Conservation (phyloP, 345 rosid species). For the Clausena lansium region DNA sequence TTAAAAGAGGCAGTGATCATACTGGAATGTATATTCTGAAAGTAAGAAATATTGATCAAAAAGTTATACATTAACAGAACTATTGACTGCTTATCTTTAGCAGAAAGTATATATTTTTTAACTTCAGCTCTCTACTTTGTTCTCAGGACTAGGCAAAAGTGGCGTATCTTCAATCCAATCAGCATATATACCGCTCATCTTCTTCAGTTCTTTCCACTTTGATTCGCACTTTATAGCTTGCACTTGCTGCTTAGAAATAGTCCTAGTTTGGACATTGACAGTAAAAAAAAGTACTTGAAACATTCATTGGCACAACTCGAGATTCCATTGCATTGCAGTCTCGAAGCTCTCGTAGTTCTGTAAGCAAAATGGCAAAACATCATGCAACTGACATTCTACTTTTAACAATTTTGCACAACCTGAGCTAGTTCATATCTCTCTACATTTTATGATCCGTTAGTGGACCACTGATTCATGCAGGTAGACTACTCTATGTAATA, state of each 20-base stretch:
- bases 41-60: no score
- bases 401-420: no score
- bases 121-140: neutral
- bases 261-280: neutral
- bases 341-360: slow-evolving; percentile 12
- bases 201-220: slow-evolving; percentile 9
- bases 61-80: no score
- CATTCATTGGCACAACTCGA: slow-evolving; percentile 1
- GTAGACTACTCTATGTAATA: no score
- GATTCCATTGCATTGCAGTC: neutral
- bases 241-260: neutral
- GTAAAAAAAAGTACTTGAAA: neutral
- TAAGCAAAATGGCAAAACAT: neutral
- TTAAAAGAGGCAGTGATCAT: neutral
- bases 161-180: slow-evolving; percentile 22
- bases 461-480: no score
- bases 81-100: no score
- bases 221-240: neutral
- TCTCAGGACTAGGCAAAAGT: no score
- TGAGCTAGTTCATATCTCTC: no score
- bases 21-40: no score
- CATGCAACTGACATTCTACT: neutral
- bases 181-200: slow-evolving; percentile 24
- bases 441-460: no score
- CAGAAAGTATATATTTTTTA: no score